Evolutionary conservation across 2,329 filamentous ascomycete species (phyloP), one percentile per base, ranked within the genome.

Genomic region (Fulvia fulva): DNA sequence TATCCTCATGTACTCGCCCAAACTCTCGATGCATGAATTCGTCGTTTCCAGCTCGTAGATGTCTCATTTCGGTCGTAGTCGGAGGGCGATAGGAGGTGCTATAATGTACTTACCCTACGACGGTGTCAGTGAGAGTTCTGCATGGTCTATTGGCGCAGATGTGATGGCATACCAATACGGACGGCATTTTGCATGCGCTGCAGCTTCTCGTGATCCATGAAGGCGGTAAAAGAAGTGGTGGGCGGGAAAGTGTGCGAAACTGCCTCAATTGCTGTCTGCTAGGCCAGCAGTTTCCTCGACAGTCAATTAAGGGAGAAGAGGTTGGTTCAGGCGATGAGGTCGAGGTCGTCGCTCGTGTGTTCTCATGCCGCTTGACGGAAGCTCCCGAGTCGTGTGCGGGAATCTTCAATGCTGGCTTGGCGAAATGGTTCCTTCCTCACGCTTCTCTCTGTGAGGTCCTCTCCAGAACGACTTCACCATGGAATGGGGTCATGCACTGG

Each of bases 151-250:
- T 19, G 22, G 7, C n/a, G 34, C 22, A 44, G 12, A 41, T 25
- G 11, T 7, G n/a, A 26, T 2, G n/a, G 63, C 87, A 71, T 85
- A 90, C 88, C 88, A 79, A 87, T 90, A 76, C 84, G 82, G 74
- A 83, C 83, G 71, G 81, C 83, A 77, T 81, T 79, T 77, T 86
- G 83, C 81, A 87, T 83, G 75, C 77, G 83, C 74, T 82, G 83
- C 73, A 87, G 77, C 81, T 86, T 87, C 75, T 83, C 83, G 72
- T 81, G 78, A 82, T 87, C 83, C 84, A 87, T 86, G 69, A 54
- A 66, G 55, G 64, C 65, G 47, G 32, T 51, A 45, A 34, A 37
- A 55, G 60, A 53, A 51, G 59, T 25, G 44, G 52, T 52, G 25
- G 52, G 47, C 46, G 56, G 46, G 32, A 37, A 47, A 28, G 55